A percentile compares a stretch with the other conserved stretches of the same genome.
phyloP scores from a whole-genome alignment of 164 flowering plant species.

The Litsea cubeba region DNA sequence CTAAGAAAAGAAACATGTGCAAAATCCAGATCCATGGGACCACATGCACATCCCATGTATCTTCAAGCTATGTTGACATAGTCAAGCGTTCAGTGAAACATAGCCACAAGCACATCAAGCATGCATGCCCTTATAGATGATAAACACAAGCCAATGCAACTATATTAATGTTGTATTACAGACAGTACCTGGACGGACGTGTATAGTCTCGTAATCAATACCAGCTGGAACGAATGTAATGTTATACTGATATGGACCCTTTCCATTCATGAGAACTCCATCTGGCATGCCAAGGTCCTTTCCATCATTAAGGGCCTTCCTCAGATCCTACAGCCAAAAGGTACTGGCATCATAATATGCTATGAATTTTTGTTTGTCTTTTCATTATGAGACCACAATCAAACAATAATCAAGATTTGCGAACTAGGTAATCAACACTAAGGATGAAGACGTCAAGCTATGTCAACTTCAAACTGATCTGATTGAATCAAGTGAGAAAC shows the following conservation, averaged over 20 bases:
- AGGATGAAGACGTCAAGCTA: neutral
- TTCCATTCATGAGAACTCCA: conserved; percentile 75
- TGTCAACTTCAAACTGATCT: neutral
- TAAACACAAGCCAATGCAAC: neutral
- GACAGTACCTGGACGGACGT: conserved; percentile 64
- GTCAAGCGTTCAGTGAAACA: neutral
- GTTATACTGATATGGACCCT: conserved; percentile 66
- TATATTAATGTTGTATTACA: neutral
- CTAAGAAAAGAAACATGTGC: neutral
- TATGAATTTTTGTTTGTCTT: neutral
- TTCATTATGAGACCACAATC: neutral
- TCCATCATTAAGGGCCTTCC: conserved; percentile 43
- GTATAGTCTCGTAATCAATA: conserved; percentile 45
- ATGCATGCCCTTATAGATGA: neutral
- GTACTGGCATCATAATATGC: neutral
- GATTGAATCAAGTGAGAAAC: too few relatives aligned
- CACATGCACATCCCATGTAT: neutral
- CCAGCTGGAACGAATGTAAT: conserved; percentile 62
- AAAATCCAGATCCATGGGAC: neutral
- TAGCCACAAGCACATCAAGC: neutral
- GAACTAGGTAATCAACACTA: neutral
- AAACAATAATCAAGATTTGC: neutral
- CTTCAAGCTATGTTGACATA: neutral
- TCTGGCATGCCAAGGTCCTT: conserved; percentile 64
- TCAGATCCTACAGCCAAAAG: conserved; percentile 30